Base-by-base conservation (phyloP, 2,329 filamentous ascomycete species). In the Fusarium sp. region DNA sequence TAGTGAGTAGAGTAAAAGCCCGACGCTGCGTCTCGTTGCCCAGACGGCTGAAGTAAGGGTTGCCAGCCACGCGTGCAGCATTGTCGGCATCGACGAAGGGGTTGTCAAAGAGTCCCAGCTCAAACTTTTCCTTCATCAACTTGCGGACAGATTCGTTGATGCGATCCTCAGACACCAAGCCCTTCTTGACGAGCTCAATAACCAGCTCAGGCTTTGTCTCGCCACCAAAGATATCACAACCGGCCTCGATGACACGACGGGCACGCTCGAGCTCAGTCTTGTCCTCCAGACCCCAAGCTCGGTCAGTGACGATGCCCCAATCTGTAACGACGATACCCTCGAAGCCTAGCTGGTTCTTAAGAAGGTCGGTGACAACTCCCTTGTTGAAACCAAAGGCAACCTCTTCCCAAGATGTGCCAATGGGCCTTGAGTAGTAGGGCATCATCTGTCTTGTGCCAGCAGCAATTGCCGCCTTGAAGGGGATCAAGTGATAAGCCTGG, bases 341-440 rank as follows among this genome's bases (percentile, higher is more conserved):
- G 60, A 85, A 87, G 2, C 84, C 83, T 0, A 86, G 77, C 50
- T 85, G 77, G 2, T 79, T 68, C 1, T 81, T 81, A 1, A 86
- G 75, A 0, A 87, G 79, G 31, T 80, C 82, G 0, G 84, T 86
- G 50, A 86, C 79, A 33, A 86, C 81, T 2, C 75, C 78, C 64
- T 83, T 84, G 76, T 86, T 86, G 75, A 86, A 85, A 0, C 80
- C 80, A 68, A 86, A 84, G 0, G 80, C 84, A 7, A 85, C 82
- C 11, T 81, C 73, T 69, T 84, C 82, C 57, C 80, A 84, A 23
- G 82, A 73, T 1, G 81, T 82, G 2, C 80, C 82, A 16, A 85
- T 79, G 0, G 84, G 83, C 1, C 81, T 78, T 0, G 82, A 83
- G 69, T 85, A 85, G 73, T 84, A 84, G 0, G 83, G 83, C 83